Evolutionary conservation across 345 rosid genomes (phyloP), one percentile per base, ranked within the genome.

Genomic region (Brassica rapa): DNA sequence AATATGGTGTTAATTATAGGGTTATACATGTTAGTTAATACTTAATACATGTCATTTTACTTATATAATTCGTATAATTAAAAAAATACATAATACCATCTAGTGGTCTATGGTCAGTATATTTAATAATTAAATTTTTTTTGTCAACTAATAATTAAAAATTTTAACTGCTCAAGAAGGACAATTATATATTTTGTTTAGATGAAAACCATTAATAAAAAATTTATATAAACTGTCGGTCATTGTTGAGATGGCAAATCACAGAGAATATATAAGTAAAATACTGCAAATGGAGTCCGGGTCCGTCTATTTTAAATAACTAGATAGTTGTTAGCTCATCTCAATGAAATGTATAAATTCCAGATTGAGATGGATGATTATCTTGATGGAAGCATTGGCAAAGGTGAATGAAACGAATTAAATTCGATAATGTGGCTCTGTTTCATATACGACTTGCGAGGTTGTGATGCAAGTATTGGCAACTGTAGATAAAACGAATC

Each of bases 181-280:
- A 46, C 6, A 46, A 14, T 46, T 12, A 14, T 46, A 46, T 14
- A 4, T 46, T 72, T 25, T 39, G n/a, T 65, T 15, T 55, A 0
- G 11, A 10, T 5, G 16, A 56, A 32, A 61, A 8, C 10, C 14
- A 35, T 0, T 16, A 16, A 16, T 16, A 24, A 27, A 57, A 21
- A 21, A 39, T 15, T 9, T 0, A 35, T 66, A 55, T 66, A 56
- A 6, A 41, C 16, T 57, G 73, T 75, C 79, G 73, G 73, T 75
- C 59, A 68, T 41, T 27, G 68, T 76, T 76, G 73, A 76, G 73
- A 76, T 68, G 73, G 68, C 73, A 39, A 75, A 25, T 75, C 72
- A 57, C 9, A 21, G 12, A 15, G 16, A 67, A 2, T 59, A 33
- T 65, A 71, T 10, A 62, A 4, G 53, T 9, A 27, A 10, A 27